Base-by-base conservation (phyloP, 192 early-diverging fungal species). In the Backusella tarrabulga region DNA sequence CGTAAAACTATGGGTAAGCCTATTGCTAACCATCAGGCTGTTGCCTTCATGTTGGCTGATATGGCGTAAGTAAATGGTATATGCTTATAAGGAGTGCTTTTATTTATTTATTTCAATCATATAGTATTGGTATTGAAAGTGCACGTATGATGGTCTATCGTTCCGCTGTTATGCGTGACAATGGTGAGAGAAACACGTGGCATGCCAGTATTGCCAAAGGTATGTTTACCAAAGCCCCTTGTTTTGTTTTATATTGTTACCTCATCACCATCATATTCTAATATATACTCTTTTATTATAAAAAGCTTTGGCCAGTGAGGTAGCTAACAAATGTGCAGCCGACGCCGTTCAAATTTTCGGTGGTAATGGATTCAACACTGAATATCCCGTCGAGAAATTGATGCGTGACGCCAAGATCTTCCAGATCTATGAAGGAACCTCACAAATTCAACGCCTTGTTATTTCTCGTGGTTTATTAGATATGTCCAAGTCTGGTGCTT, bases 331-430 rank as follows among this genome's bases (percentile, higher is more conserved):
- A 81, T 85, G 89, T 56, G 92, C 93, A 6, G 84, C 92, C 9
- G 96, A 97, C 83, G 97, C 97, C 1, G 95, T 97, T 23, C 97
- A 98, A 84, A 95, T 98, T 79, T 97, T 97, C 90, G 97, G 97
- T 56, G 96, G 97, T 67, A 95, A 95, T 38, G 84, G 83, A 14
- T 91, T 90, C 85, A 94, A 93, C 80, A 84, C 89, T 15, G 95
- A 98, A 80, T 97, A 97, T 84, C 95, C 95, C 0, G 96, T 98
- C 15, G 97, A 98, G 84, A 98, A 98, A 87, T 86, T 98, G 50
- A 95, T 95, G 91, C 90, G 95, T 73, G 95, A 95, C 73, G 93
- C 94, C 74, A 95, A 95, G 87, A 96, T 97, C 80, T 97, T 97
- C 87, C 94, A 94, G 83, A 97, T 98, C 74, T 98, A 98, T 77